Evolutionary conservation across 768 basidiomycete genomes (phyloP).

Genomic region (Podaxis mareebaensis): DNA sequence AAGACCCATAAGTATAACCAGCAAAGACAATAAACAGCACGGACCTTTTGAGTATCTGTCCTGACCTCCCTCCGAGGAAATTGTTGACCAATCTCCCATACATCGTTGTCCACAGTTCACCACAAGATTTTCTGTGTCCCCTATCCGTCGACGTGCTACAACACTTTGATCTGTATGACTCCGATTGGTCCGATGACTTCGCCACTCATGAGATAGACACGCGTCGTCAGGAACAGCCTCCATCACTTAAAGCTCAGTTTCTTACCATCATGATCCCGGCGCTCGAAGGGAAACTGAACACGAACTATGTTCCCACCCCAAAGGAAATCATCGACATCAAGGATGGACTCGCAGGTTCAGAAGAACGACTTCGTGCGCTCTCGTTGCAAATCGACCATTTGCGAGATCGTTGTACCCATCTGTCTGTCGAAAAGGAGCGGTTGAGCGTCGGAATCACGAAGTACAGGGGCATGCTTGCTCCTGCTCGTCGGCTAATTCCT

Average conservation of each 20-base stretch:
- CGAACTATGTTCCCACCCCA: conserved; percentile 14
- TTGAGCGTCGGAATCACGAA: background rate
- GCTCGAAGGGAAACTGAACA: conserved; percentile 5
- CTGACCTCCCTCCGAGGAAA: background rate
- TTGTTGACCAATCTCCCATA: background rate
- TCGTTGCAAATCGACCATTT: background rate
- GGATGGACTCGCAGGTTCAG: background rate
- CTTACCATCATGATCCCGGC: conserved; percentile 11
- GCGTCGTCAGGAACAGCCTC: conserved; percentile 8
- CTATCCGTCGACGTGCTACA: background rate
- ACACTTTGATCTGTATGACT: background rate
- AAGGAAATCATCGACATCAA: conserved; percentile 6
- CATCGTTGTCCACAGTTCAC: conserved; percentile 1
- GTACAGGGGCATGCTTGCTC: conserved; percentile 14
- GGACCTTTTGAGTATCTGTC: background rate
- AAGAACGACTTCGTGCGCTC: background rate
- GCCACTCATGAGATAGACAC: conserved; percentile 1
- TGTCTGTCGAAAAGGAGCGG: conserved; percentile 1
- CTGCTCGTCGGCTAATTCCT: conserved; percentile 20
- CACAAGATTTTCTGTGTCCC: background rate
- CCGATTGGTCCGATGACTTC: conserved; percentile 8
- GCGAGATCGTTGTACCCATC: background rate
- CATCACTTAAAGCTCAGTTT: background rate
- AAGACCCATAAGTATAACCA: background rate
- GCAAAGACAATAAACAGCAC: background rate